A percentile compares a stretch with the other conserved stretches of the same genome.
These are phyloP conservation scores for Incumbomyces delicatus DNA, from an alignment of 2,329 filamentous ascomycete genomes.

Conservation along the genomic window DNA sequence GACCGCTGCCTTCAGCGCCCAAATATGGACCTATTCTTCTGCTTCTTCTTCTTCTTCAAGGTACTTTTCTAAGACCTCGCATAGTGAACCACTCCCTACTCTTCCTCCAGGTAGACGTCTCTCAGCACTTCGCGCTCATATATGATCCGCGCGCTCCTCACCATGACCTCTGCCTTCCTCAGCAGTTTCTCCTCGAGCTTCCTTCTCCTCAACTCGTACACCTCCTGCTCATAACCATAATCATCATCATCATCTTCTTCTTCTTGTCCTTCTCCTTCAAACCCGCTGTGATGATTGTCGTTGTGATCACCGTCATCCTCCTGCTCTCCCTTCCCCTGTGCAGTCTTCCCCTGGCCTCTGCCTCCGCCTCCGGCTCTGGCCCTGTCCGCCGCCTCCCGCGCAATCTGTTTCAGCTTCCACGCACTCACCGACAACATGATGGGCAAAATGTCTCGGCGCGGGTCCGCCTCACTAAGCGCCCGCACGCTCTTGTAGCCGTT, in stretches of 20 bases:
- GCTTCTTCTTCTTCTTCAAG: too few relatives aligned
- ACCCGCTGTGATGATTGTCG: too few relatives aligned
- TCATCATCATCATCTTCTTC: too few relatives aligned
- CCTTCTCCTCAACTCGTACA: conserved; percentile 27
- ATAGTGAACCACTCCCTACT: not conserved
- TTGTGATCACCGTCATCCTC: too few relatives aligned
- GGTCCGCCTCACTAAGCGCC: conserved; percentile 58
- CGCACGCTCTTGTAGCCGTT: conserved; percentile 63
- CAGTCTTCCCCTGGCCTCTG: conserved; percentile 43
- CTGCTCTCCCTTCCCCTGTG: not conserved
- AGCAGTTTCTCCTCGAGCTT: conserved; percentile 54
- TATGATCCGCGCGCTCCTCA: conserved; percentile 57
- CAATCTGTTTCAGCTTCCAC: conserved; percentile 4
- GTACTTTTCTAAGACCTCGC: too few relatives aligned
- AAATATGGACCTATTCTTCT: too few relatives aligned
- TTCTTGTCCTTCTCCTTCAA: too few relatives aligned
- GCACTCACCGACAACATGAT: conserved; percentile 53
- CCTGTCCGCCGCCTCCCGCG: conserved; percentile 5
- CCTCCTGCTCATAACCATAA: too few relatives aligned
- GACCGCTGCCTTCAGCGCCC: too few relatives aligned
- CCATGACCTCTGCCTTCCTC: conserved; percentile 58
- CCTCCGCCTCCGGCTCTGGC: conserved; percentile 45
- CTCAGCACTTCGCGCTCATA: conserved; percentile 44
- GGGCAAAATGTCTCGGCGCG: conserved; percentile 56
- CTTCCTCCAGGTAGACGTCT: conserved; percentile 16